Evolutionary conservation across 2,329 filamentous ascomycete species (phyloP).

Genomic region (Cadophora malorum): DNA sequence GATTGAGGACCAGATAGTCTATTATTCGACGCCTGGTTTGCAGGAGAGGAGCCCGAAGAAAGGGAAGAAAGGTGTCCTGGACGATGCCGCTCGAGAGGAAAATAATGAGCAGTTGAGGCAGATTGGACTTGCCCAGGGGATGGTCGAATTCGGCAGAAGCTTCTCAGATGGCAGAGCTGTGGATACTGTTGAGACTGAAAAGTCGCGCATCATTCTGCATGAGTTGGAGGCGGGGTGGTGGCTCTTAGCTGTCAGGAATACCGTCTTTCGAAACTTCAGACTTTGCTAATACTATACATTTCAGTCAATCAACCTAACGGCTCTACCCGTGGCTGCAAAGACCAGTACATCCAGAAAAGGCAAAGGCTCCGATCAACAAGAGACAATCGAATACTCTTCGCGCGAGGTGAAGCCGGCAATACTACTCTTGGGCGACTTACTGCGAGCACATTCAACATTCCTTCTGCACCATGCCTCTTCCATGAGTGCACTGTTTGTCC

Average conservation of each 20-base stretch:
- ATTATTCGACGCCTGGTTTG: constrained; percentile 63
- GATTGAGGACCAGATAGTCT: constrained; percentile 84
- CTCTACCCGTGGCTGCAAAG: constrained; percentile 65
- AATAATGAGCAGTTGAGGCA: constrained; percentile 88
- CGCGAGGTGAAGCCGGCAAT: constrained; percentile 86
- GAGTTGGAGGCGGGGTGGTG: constrained; percentile 95
- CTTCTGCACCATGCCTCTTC: constrained; percentile 85
- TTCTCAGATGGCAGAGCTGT: constrained; percentile 81
- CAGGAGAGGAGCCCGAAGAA: constrained; percentile 25
- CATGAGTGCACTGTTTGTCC: constrained; percentile 72
- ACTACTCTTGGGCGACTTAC: constrained; percentile 79
- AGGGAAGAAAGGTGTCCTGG: constrained; percentile 34
- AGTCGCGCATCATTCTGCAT: constrained; percentile 80
- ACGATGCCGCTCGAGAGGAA: constrained; percentile 60
- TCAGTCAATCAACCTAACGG: constrained; percentile 82
- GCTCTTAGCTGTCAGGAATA: constrained; percentile 80
- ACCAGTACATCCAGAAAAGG: constrained; percentile 40
- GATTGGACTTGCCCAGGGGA: constrained; percentile 94
- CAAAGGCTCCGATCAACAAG: constrained; percentile 34
- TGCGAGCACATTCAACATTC: constrained; percentile 84
- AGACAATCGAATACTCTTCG: constrained; percentile 77
- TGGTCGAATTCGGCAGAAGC: constrained; percentile 89
- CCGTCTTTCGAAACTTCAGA: background rate
- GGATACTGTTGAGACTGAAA: constrained; percentile 90
- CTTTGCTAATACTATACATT: constrained; percentile 28